These are phyloP conservation scores for Knoxdaviesia capensis DNA, from an alignment of 2,329 filamentous ascomycete genomes.

Conservation along the genomic window DNA sequence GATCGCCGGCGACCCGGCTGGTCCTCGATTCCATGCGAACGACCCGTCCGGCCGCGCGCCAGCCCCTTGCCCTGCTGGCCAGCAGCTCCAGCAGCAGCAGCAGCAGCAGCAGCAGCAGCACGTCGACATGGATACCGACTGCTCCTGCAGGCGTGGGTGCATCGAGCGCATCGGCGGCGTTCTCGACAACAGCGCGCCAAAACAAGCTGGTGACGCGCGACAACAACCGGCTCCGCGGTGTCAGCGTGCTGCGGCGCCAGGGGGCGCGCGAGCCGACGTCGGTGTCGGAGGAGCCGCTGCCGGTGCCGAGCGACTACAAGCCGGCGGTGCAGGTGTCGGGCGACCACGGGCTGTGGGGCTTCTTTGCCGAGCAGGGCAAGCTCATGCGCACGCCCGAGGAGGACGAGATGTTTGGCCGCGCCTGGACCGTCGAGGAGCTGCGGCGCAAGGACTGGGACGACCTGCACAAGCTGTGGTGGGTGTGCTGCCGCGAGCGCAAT, in stretches of 20 bases:
- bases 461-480: slow-evolving; percentile 83
- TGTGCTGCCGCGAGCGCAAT: slow-evolving; percentile 81
- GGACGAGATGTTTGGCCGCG: slow-evolving; percentile 51
- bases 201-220: slow-evolving; percentile 40
- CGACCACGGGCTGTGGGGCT: slow-evolving; percentile 79
- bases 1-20: no score
- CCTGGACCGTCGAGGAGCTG: slow-evolving; percentile 73
- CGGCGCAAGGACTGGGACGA: slow-evolving; percentile 85
- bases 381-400: slow-evolving; percentile 54
- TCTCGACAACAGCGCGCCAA: slow-evolving; percentile 34
- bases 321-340: slow-evolving; percentile 40
- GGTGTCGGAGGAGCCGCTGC: slow-evolving; percentile 51
- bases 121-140: background rate
- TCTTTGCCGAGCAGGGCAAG: slow-evolving; percentile 57
- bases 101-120: background rate
- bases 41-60: no score
- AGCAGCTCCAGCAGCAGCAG: no score
- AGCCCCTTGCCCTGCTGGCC: no score
- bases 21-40: no score
- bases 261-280: slow-evolving; percentile 57
- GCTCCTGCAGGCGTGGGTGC: no score
- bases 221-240: slow-evolving; percentile 59
- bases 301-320: slow-evolving; percentile 47
- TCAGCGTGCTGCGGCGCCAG: slow-evolving; percentile 62
- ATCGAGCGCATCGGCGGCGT: slow-evolving; percentile 8